Conservation (phyloP, 2,329 filamentous ascomycete species). For the Fusarium dimerum region DNA sequence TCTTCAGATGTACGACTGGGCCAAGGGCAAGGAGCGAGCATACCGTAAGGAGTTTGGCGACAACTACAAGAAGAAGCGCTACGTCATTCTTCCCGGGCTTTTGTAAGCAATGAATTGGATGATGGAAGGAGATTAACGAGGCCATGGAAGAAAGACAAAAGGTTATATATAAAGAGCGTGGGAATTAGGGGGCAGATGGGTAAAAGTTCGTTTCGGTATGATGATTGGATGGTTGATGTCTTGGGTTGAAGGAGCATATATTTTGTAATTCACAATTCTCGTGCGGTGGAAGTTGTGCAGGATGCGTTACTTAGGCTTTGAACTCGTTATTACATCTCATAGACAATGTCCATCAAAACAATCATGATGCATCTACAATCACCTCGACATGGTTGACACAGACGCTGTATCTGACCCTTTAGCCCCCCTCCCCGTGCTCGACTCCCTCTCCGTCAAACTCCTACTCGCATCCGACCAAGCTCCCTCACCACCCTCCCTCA, state of each 20-base stretch:
- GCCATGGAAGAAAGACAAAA: too few species aligned
- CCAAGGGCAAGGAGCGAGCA: constrained; percentile 84
- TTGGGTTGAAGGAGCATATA: too few species aligned
- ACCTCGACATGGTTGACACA: constrained; percentile 34
- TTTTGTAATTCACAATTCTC: too few species aligned
- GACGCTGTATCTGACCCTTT: constrained; percentile 43
- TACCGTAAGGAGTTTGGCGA: constrained; percentile 90
- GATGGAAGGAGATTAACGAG: not conserved
- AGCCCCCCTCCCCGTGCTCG: constrained; percentile 34
- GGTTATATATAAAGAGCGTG: not conserved
- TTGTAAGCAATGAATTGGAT: constrained; percentile 47
- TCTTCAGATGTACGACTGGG: constrained; percentile 84
- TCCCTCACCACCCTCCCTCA: constrained; percentile 11
- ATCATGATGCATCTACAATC: not conserved
- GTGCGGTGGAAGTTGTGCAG: too few species aligned
- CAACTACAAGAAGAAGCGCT: constrained; percentile 94
- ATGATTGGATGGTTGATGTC: too few species aligned
- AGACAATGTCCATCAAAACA: too few species aligned
- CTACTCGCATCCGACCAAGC: constrained; percentile 40
- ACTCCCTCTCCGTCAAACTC: constrained; percentile 39
- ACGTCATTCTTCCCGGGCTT: constrained; percentile 76
- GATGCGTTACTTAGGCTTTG: too few species aligned
- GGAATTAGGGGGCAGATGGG: too few species aligned
- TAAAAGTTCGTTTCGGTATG: too few species aligned
- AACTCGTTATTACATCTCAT: too few species aligned